Percentiles rank a stretch among this genome's conserved stretches.
These are phyloP conservation scores for Lactifluus subvellereus DNA, from an alignment of 768 basidiomycete species.

Conservation along the genomic window DNA sequence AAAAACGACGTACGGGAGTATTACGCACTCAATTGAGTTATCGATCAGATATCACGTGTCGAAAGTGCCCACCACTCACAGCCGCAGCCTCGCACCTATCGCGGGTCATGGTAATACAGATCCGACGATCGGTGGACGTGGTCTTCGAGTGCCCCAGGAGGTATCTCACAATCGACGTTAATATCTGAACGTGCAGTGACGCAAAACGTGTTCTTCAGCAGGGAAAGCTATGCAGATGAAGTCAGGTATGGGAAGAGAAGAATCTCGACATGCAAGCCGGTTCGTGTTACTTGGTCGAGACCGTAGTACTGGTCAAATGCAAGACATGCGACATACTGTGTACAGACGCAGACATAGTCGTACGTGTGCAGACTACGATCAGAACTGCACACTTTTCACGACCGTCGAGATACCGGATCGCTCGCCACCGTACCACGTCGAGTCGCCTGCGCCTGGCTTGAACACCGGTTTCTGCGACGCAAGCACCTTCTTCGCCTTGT, in stretches of 20 bases:
- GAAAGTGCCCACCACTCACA: neutral
- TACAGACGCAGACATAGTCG: neutral
- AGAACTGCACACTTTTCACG: conserved; percentile 76
- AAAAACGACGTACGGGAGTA: neutral
- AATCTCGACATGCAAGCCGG: neutral
- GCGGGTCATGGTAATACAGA: too few relatives aligned
- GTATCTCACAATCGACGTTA: neutral
- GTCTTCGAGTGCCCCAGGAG: neutral
- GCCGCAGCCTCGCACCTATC: too few relatives aligned
- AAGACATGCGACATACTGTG: neutral
- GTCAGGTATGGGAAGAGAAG: neutral
- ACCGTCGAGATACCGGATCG: conserved; percentile 88
- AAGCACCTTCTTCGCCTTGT: conserved; percentile 91
- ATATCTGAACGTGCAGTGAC: neutral
- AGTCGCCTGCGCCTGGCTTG: conserved; percentile 74
- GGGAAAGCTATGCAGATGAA: neutral
- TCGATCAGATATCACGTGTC: conserved; percentile 4
- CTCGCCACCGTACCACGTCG: conserved; percentile 84
- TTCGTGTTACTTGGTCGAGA: neutral
- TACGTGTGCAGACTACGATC: neutral
- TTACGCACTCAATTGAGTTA: neutral
- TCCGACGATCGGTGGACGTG: neutral
- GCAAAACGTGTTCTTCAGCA: neutral
- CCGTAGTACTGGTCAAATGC: neutral
- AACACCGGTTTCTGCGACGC: conserved; percentile 87